phyloP scores from a whole-genome alignment of 2,329 filamentous ascomycete genomes.

The Paramyrothecium roridum region DNA sequence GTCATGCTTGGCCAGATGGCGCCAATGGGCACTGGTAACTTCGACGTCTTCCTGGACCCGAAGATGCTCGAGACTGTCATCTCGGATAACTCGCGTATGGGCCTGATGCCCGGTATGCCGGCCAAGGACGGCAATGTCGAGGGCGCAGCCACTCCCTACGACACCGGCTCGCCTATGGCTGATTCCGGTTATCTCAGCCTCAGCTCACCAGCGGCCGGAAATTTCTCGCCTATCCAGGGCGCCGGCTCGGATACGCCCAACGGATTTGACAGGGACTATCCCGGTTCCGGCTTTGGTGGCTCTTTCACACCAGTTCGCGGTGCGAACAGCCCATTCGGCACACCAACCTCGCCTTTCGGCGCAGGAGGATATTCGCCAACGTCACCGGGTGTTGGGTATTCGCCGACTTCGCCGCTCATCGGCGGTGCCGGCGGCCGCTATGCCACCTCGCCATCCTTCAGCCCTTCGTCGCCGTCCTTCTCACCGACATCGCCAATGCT shows the following conservation, averaged over 20 bases:
- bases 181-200: conserved; percentile 66
- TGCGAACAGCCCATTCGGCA: conserved; percentile 70
- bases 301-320: conserved; percentile 60
- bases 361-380: conserved; percentile 70
- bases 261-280: conserved; percentile 63
- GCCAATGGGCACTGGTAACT: conserved; percentile 94
- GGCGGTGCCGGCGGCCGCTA: conserved; percentile 48
- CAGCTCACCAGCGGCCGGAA: conserved; percentile 59
- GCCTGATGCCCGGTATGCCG: conserved; percentile 75
- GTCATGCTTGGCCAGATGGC: conserved; percentile 97
- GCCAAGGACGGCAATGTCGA: conserved; percentile 72
- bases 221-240: conserved; percentile 76
- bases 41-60: conserved; percentile 89
- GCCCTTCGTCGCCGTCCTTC: conserved; percentile 61
- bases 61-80: conserved; percentile 95
- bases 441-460: conserved; percentile 60
- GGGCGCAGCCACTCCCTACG: conserved; percentile 92
- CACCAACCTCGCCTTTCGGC: conserved; percentile 62
- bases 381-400: conserved; percentile 70
- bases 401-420: conserved; percentile 71
- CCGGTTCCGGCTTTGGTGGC: conserved; percentile 44
- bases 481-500: conserved; percentile 60
- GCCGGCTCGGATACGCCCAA: conserved; percentile 68
- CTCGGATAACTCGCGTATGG: conserved; percentile 84
- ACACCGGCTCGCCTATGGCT: conserved; percentile 76